Conservation (phyloP, 306 rosid genomes). For the Rosa rugosa region DNA sequence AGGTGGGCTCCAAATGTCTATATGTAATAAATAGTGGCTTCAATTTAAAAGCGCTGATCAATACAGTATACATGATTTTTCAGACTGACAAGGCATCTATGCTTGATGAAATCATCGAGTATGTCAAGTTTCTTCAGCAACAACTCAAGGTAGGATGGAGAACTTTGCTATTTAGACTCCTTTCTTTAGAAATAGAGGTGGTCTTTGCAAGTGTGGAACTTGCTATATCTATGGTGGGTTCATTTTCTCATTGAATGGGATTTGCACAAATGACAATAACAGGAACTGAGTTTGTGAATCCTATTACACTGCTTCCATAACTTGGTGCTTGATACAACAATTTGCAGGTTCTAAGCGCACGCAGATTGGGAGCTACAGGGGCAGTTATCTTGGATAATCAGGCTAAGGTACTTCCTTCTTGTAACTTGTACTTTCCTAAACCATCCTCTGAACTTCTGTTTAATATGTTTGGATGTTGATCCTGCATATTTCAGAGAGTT, state of each 20-base stretch:
- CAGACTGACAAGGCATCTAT: slow-evolving; percentile 52
- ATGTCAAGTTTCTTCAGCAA: slow-evolving; percentile 47
- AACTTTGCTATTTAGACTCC: not conserved
- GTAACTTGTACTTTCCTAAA: not conserved
- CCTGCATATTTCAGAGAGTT: not conserved
- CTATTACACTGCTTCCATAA: not conserved
- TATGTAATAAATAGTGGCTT: not conserved
- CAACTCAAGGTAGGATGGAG: slow-evolving; percentile 43
- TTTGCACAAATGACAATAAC: not conserved
- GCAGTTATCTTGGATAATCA: slow-evolving; percentile 18
- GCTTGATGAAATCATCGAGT: slow-evolving; percentile 54
- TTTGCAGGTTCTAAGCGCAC: slow-evolving; percentile 38
- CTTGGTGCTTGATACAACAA: not conserved
- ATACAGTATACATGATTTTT: slow-evolving; percentile 3
- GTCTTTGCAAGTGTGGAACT: not conserved
- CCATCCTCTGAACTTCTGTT: not conserved
- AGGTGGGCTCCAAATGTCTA: not conserved
- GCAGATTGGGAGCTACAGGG: slow-evolving; percentile 32
- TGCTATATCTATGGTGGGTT: not conserved
- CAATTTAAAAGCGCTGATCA: not conserved
- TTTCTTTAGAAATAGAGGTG: not conserved
- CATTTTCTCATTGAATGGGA: not conserved
- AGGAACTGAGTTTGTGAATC: not conserved
- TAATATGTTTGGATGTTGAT: not conserved
- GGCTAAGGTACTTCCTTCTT: slow-evolving; percentile 15